These are phyloP conservation scores for Metarhizium rileyi DNA, from an alignment of 2,329 filamentous ascomycete species.

Conservation along the genomic window DNA sequence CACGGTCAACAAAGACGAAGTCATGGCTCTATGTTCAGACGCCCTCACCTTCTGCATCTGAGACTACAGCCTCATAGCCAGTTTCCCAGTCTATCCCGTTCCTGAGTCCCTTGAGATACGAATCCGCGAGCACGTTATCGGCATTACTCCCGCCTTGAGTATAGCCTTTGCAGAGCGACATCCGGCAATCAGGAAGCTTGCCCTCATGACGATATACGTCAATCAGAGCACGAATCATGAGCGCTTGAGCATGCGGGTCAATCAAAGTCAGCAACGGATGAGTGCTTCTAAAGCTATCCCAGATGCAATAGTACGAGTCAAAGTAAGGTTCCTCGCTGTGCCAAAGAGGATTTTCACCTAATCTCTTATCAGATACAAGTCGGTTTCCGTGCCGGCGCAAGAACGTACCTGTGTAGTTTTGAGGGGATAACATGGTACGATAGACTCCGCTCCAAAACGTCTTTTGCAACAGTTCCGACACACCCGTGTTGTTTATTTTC, in stretches of 20 bases:
- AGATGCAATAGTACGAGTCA: slow-evolving; percentile 60
- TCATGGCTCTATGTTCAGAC: neutral
- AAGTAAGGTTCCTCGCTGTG: slow-evolving; percentile 62
- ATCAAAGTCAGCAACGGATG: slow-evolving; percentile 63
- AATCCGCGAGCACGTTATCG: slow-evolving; percentile 60
- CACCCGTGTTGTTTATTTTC: slow-evolving; percentile 41
- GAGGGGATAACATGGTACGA: slow-evolving; percentile 57
- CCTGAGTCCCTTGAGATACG: slow-evolving; percentile 59
- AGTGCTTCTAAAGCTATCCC: slow-evolving; percentile 64
- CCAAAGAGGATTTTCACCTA: slow-evolving; percentile 63
- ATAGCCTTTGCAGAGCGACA: slow-evolving; percentile 67
- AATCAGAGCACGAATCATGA: slow-evolving; percentile 61
- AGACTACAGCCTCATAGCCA: slow-evolving; percentile 63
- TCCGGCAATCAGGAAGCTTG: slow-evolving; percentile 65
- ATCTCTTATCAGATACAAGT: neutral
- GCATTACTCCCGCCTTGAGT: slow-evolving; percentile 71
- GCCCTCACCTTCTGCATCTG: slow-evolving; percentile 52
- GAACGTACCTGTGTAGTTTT: slow-evolving; percentile 52
- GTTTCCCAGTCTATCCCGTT: slow-evolving; percentile 57
- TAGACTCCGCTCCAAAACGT: slow-evolving; percentile 66
- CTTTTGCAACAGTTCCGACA: slow-evolving; percentile 47
- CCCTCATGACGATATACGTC: slow-evolving; percentile 63
- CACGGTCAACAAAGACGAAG: slow-evolving; percentile 12
- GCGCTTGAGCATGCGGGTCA: slow-evolving; percentile 56
- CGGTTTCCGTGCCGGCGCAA: neutral